Base-by-base conservation (phyloP, 257 asterid genomes). In the Solanum corneliomulleri region DNA sequence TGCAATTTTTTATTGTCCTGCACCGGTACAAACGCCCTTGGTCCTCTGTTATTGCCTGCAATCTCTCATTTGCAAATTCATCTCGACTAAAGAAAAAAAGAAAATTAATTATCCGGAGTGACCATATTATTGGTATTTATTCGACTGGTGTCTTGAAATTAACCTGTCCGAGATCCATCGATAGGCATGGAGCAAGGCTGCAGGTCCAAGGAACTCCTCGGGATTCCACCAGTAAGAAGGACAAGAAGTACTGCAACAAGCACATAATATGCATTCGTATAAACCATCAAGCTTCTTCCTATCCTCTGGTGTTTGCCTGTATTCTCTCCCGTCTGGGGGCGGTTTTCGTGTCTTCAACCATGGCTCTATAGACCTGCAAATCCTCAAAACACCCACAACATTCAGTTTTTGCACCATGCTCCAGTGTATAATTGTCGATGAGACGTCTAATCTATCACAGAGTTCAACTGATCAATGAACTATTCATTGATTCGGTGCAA, bases 171-270 rank as follows among this genome's bases (percentile, higher is more conserved):
- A 62, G 44, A 94, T 89, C 98, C 98, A 95, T n/a, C 98, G 41
- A 31, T 69, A 69, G 11, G 98, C 94, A 39, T 94, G 97, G 84
- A 95, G 94, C 16, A 95, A 77, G 0, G 97, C 90, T 0, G 98
- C 97, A 0, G 98, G 96, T 16, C 98, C 97, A 10, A 58, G 90
- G 86, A 91, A 94, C 92, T 93, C 89, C 86, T 95, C 98, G 0
- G 97, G 97, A 86, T 93, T 93, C 98, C 98, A 95, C 98, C 98
- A 95, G 84, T 95, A 95, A 15, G 97, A 93, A 11, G 98, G 98
- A 91, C 98, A 93, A 0, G 96, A 93, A 25, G 98, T 87, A 41
- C 89, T 91, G 84, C 98, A 93, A 27, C 95, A 95, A 87, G 98
- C 96, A 86, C 98, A 93, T 7, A 95, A 89, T 88, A 94, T 95